Conservation (phyloP, 176 grass and related monocot genomes). For the Pontederia paniculata region DNA sequence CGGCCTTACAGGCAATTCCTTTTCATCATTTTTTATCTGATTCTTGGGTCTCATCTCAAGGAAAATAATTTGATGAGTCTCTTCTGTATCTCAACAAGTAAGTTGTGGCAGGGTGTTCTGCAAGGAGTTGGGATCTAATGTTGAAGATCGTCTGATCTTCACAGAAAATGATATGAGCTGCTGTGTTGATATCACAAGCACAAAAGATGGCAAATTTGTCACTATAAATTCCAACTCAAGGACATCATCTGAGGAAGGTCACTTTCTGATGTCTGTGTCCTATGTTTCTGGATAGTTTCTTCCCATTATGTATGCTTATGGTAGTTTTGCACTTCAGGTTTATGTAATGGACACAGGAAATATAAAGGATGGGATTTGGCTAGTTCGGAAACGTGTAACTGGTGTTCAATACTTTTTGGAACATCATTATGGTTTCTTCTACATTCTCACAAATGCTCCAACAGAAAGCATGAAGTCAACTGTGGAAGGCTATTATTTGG, state of each 20-base stretch:
- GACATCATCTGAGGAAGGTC: conserved; percentile 93
- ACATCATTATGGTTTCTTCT: conserved; percentile 88
- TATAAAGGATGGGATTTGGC: conserved; percentile 50
- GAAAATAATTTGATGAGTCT: neutral
- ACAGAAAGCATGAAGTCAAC: conserved; percentile 22
- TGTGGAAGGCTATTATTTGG: conserved; percentile 62
- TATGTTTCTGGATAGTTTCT: neutral
- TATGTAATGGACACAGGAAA: conserved; percentile 65
- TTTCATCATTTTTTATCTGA: conserved; percentile 17
- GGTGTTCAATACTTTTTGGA: conserved; percentile 93
- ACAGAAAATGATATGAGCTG: conserved; percentile 66
- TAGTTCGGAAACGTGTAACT: conserved; percentile 48
- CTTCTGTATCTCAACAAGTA: conserved; percentile 15
- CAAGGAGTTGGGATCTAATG: conserved; percentile 50
- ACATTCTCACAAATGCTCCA: conserved; percentile 88
- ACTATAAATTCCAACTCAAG: conserved; percentile 90
- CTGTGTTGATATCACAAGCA: conserved; percentile 80
- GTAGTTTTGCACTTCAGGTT: conserved; percentile 36
- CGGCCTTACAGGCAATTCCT: conserved; percentile 64
- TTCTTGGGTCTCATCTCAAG: conserved; percentile 3
- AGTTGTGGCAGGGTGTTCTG: conserved; percentile 54
- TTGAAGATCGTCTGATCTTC: conserved; percentile 37
- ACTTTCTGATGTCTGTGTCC: conserved; percentile 23
- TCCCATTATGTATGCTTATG: too few species aligned
- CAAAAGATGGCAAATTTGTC: conserved; percentile 91